These are phyloP conservation scores for Macrocystidia cucumis DNA, from an alignment of 1,284 basidiomycete genomes.

Conservation along the genomic window DNA sequence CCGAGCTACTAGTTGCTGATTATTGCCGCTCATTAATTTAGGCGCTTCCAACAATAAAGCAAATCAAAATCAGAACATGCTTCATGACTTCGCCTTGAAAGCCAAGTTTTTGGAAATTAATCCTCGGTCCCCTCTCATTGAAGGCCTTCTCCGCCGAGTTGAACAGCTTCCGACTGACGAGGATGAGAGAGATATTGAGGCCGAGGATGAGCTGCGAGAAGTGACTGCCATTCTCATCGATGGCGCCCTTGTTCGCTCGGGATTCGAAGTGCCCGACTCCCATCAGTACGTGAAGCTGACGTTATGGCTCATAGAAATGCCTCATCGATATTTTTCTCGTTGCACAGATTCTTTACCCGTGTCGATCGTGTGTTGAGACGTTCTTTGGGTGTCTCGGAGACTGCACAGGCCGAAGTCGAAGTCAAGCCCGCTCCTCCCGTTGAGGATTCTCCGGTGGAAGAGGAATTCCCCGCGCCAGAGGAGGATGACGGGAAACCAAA, in stretches of 20 bases:
- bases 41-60: conserved; percentile 49
- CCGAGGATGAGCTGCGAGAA: conserved; percentile 63
- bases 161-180: conserved; percentile 56
- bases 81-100: conserved; percentile 68
- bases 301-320: conserved; percentile 2
- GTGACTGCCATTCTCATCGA: conserved; percentile 80
- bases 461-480: conserved; percentile 21
- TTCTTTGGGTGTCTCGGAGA: conserved; percentile 83
- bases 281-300: conserved; percentile 54
- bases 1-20: background rate
- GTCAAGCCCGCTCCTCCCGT: conserved; percentile 87
- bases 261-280: conserved; percentile 82
- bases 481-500: conserved; percentile 43
- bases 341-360: conserved; percentile 74
- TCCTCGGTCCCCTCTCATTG: conserved; percentile 88
- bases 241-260: conserved; percentile 85
- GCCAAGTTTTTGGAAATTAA: conserved; percentile 90
- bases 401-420: conserved; percentile 65
- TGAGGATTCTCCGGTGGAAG: conserved; percentile 42
- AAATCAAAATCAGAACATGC: conserved; percentile 37
- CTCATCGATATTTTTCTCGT: conserved; percentile 5
- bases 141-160: conserved; percentile 78
- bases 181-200: conserved; percentile 49
- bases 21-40: conserved; percentile 11
- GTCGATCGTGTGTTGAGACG: conserved; percentile 85